Conservation (phyloP, 2,329 filamentous ascomycete genomes). For the Cladosporium austrohemisphaericum region DNA sequence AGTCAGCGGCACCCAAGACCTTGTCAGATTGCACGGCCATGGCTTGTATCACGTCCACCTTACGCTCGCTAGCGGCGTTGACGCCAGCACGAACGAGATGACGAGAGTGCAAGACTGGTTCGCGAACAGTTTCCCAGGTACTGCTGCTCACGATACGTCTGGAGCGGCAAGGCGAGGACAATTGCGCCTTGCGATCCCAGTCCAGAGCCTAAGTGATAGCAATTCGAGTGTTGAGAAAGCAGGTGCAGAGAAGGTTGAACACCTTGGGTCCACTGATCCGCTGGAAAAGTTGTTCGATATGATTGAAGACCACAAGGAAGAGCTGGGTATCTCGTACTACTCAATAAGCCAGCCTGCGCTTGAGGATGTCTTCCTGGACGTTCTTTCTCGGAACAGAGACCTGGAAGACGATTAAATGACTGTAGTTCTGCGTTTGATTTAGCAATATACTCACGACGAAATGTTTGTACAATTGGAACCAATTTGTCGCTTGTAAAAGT, state of each 20-base stretch:
- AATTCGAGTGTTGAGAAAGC: background rate
- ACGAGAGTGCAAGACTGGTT: conserved; percentile 63
- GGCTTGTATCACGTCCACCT: conserved; percentile 69
- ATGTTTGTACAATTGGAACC: too few species aligned
- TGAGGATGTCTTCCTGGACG: conserved; percentile 81
- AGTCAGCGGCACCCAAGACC: conserved; percentile 65
- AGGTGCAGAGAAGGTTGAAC: conserved; percentile 1
- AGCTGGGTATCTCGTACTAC: conserved; percentile 73
- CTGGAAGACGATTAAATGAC: conserved; percentile 55
- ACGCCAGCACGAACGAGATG: conserved; percentile 66
- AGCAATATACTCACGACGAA: too few species aligned
- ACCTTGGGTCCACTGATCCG: conserved; percentile 26
- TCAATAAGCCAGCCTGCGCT: conserved; percentile 78
- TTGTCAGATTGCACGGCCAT: conserved; percentile 67
- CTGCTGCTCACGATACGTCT: conserved; percentile 65
- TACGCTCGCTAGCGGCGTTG: conserved; percentile 67
- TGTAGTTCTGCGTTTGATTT: too few species aligned
- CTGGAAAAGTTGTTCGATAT: conserved; percentile 55
- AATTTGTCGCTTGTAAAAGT: too few species aligned
- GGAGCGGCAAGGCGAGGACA: conserved; percentile 59
- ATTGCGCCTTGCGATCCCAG: conserved; percentile 67
- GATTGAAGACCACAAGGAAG: conserved; percentile 65
- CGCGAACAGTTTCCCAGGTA: conserved; percentile 53
- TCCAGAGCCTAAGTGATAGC: background rate
- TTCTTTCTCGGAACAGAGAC: conserved; percentile 73